Percentiles rank a stretch among this genome's conserved stretches.
Evolutionary conservation across 177 flowering plant genomes (phyloP).

Genomic region (Telopea speciosissima): DNA sequence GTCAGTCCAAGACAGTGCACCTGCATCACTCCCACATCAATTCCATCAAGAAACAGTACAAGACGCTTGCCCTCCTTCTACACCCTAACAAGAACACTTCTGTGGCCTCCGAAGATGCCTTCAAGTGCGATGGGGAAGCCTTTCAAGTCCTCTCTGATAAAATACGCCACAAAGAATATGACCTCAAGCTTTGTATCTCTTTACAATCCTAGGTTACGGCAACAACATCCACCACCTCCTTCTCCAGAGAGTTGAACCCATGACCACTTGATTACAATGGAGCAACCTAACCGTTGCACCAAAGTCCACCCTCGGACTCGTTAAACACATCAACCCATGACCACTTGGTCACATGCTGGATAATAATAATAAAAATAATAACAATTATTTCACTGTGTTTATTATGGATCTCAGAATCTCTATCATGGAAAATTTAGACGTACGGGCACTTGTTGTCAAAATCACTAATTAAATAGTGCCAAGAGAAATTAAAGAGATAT

Average conservation of each 20-base stretch:
- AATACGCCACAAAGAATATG: constrained; percentile 54
- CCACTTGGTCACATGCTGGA: too few relatives aligned
- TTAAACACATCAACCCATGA: too few relatives aligned
- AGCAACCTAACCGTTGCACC: too few relatives aligned
- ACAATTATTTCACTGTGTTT: too few relatives aligned
- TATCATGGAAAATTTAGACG: too few relatives aligned
- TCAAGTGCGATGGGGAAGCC: constrained; percentile 67
- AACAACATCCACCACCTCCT: constrained; percentile 6
- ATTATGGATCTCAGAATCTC: too few relatives aligned
- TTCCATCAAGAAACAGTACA: constrained; percentile 58
- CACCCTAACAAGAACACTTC: constrained; percentile 74
- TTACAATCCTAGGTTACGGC: constrained; percentile 36
- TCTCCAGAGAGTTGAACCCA: too few relatives aligned
- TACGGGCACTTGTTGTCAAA: too few relatives aligned
- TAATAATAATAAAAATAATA: too few relatives aligned
- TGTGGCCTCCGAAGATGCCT: constrained; percentile 65
- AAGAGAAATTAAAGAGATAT: not conserved
- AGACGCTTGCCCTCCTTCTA: constrained; percentile 55
- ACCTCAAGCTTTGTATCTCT: constrained; percentile 46
- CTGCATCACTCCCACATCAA: constrained; percentile 38
- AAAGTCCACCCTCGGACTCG: too few relatives aligned
- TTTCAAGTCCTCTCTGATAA: constrained; percentile 54
- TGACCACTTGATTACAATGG: too few relatives aligned
- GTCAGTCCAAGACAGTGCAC: too few relatives aligned
- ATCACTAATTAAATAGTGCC: not conserved